Base-by-base conservation (phyloP, 495 filamentous ascomycete species). In the Barbatosphaeria neglecta region DNA sequence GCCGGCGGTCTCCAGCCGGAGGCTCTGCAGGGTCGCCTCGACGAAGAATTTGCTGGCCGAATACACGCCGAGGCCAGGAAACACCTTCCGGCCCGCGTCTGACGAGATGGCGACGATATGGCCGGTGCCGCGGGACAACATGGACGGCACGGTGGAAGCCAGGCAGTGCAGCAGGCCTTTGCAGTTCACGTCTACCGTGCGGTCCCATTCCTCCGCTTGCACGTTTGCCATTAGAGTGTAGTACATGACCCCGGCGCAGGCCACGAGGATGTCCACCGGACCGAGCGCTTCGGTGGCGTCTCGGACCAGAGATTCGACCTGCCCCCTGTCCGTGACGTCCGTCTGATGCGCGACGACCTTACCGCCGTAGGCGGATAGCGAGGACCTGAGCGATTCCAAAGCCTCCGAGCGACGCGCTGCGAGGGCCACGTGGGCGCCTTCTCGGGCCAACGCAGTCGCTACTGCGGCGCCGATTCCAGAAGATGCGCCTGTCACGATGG, bases 181-280 rank as follows among this genome's bases (percentile, higher is more conserved):
- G 73, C 80, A 83, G 48, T 65, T 65, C 50, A 71, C 68, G 17
- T 88, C 86, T 2, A 94, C 93, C 85, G 76, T 95, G 31, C 75
- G 75, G 45, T 84, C 78, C 80, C 81, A 85, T 46, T 85, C 74
- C 4, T 82, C 77, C 6, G 56, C 72, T 46, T 81, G 67, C 20
- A 60, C 66, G 54, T 85, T 83, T 4, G 76, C 72, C 80, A 85
- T 84, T 74, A 84, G 77, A 15, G 80, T 83, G 61, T 76, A 85
- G 60, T 85, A 85, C 81, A 85, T 85, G 46, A 85, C 81, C 13
- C 80, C 81, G 0, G 81, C 80, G 58, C 78, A 82, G n/a, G 73
- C 70, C 22, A 85, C 73, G 8, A 85, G 63, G 43, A 83, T 80
- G 48, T 85, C 80, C 25, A 83, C 67, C 1, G 78, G 73, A 0